phyloP scores from a whole-genome alignment of 306 rosid species.

The Astragalus glycyphyllos region DNA sequence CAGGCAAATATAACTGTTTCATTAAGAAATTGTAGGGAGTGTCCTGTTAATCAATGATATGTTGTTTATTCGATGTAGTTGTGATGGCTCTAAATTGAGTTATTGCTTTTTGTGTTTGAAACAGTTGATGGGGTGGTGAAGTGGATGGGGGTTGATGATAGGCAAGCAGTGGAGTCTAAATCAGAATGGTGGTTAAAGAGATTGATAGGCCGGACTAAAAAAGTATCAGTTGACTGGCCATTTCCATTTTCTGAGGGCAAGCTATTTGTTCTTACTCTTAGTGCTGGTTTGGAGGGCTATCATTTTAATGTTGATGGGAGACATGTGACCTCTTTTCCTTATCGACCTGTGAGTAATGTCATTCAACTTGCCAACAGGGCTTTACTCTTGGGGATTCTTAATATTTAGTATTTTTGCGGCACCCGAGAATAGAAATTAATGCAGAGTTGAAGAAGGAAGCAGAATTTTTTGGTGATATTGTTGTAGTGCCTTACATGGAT shows the following conservation, averaged over 20 bases:
- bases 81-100: constrained; percentile 44
- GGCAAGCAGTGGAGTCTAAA: constrained; percentile 63
- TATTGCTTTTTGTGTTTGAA: constrained; percentile 47
- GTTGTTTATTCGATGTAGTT: constrained; percentile 14
- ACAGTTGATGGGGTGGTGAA: constrained; percentile 91
- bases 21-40: not conserved
- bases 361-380: constrained; percentile 60
- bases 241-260: constrained; percentile 79
- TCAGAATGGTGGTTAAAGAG: constrained; percentile 88
- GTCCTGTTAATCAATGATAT: constrained; percentile 6
- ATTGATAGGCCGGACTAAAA: constrained; percentile 77
- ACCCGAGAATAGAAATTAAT: constrained; percentile 73
- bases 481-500: constrained; percentile 96
- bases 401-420: constrained; percentile 63
- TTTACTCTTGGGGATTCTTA: constrained; percentile 65
- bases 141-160: constrained; percentile 80
- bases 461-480: constrained; percentile 88
- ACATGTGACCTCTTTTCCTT: constrained; percentile 87
- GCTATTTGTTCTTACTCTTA: constrained; percentile 87
- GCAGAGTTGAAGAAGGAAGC: constrained; percentile 87
- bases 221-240: constrained; percentile 85
- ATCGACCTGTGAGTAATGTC: constrained; percentile 80
- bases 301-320: constrained; percentile 93
- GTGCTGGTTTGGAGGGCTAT: constrained; percentile 96
- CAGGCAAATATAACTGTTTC: not conserved